phyloP scores from a whole-genome alignment of 352 stramenopile species.

The Aphanomyces cochlioides region DNA sequence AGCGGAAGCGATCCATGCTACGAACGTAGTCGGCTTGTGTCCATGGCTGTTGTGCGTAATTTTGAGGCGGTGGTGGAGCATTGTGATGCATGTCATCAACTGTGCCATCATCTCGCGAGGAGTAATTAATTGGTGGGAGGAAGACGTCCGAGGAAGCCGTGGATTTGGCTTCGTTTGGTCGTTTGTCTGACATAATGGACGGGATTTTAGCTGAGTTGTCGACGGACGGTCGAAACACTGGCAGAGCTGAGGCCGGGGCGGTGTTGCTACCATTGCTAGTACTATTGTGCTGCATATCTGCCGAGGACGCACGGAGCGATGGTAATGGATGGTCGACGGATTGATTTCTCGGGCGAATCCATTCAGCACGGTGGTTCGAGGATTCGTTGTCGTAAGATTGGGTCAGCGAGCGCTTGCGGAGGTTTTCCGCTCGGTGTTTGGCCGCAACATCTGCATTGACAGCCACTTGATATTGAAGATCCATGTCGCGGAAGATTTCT shows the following conservation, averaged over 20 bases:
- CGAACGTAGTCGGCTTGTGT: constrained; percentile 3
- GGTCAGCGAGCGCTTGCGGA: not conserved
- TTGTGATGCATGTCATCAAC: not conserved
- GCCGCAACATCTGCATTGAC: not conserved
- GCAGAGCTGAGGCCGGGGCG: not conserved
- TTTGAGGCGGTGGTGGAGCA: too few relatives aligned
- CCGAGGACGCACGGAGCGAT: not conserved
- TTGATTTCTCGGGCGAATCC: not conserved
- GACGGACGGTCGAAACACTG: not conserved
- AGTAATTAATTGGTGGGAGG: not conserved
- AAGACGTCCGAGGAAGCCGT: not conserved
- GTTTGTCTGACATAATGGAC: not conserved
- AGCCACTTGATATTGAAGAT: not conserved
- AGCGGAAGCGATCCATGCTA: constrained; percentile 12
- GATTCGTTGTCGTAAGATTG: not conserved
- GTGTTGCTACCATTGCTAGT: not conserved
- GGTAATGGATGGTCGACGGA: not conserved
- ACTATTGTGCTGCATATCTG: not conserved
- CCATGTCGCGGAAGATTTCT: constrained; percentile 24
- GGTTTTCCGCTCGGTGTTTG: constrained; percentile 5
- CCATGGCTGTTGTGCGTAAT: not conserved
- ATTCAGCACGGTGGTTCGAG: not conserved
- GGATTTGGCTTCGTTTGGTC: not conserved
- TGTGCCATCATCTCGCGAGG: not conserved
- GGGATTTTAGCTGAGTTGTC: not conserved